phyloP scores from a whole-genome alignment of 306 rosid genomes.

The Castanea mollissima region DNA sequence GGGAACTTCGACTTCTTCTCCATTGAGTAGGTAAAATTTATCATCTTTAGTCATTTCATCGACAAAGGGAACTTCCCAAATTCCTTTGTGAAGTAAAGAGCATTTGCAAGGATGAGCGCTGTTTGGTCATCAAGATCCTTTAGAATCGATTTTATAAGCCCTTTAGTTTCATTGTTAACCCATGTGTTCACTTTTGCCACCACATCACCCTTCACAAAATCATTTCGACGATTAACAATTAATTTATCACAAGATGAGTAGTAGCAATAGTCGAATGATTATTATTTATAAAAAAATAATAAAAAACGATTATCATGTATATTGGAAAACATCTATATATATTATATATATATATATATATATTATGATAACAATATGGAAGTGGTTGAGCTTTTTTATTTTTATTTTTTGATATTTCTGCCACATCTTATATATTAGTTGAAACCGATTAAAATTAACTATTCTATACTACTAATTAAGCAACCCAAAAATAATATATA shows the following conservation, averaged over 20 bases:
- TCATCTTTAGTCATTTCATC: not conserved
- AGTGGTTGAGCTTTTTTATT: too few species aligned
- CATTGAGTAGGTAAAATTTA: conserved; percentile 5
- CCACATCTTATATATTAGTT: too few species aligned
- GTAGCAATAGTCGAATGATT: not conserved
- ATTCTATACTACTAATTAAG: too few species aligned
- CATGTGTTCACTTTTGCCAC: conserved; percentile 22
- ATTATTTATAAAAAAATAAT: too few species aligned
- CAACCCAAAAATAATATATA: too few species aligned
- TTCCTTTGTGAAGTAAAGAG: conserved; percentile 23
- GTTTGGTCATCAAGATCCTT: not conserved
- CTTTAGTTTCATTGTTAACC: conserved; percentile 22
- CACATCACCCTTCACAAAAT: not conserved
- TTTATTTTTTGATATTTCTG: too few species aligned
- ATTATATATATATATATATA: too few species aligned
- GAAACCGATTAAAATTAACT: too few species aligned
- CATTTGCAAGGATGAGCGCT: conserved; percentile 9
- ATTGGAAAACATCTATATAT: too few species aligned
- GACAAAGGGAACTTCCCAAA: conserved; percentile 12
- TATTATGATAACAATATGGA: too few species aligned
- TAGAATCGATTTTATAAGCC: conserved; percentile 1
- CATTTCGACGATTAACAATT: not conserved
- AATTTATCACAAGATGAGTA: not conserved
- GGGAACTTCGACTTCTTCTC: not conserved
- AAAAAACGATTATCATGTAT: too few species aligned